Evolutionary conservation across 1,284 basidiomycete genomes (phyloP).

Genomic region (Ceratobasidium sp.): DNA sequence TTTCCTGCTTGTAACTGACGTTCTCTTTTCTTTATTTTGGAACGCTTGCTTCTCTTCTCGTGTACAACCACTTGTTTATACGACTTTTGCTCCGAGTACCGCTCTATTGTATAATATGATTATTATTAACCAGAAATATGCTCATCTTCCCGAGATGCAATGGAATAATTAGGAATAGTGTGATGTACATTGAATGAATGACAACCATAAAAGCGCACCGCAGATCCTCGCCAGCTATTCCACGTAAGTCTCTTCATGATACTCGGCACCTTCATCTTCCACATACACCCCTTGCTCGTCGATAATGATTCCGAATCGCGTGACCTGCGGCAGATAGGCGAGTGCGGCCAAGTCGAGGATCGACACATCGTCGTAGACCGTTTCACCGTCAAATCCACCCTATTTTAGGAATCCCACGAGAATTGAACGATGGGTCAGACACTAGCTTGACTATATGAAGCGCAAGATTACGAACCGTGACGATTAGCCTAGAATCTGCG

Average conservation of each 20-base stretch:
- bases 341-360: conserved; percentile 84
- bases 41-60: not conserved
- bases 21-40: not conserved
- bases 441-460: not conserved
- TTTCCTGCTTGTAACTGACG: not conserved
- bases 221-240: not conserved
- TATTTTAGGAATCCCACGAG: not conserved
- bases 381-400: conserved; percentile 85
- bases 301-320: conserved; percentile 69
- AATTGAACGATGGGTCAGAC: not conserved
- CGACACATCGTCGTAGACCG: conserved; percentile 84
- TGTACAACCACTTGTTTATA: not conserved
- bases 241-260: conserved; percentile 16
- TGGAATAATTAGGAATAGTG: no score
- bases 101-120: no score
- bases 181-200: no score
- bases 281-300: conserved; percentile 40
- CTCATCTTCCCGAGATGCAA: not conserved
- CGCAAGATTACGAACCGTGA: conserved; percentile 46
- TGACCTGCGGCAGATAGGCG: conserved; percentile 92
- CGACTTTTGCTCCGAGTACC: no score
- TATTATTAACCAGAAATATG: no score
- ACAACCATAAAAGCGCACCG: not conserved
- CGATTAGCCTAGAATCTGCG: conserved; percentile 82
- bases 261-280: conserved; percentile 29